phyloP scores from a whole-genome alignment of 495 filamentous ascomycete genomes.

The Trichoderma erinaceum region DNA sequence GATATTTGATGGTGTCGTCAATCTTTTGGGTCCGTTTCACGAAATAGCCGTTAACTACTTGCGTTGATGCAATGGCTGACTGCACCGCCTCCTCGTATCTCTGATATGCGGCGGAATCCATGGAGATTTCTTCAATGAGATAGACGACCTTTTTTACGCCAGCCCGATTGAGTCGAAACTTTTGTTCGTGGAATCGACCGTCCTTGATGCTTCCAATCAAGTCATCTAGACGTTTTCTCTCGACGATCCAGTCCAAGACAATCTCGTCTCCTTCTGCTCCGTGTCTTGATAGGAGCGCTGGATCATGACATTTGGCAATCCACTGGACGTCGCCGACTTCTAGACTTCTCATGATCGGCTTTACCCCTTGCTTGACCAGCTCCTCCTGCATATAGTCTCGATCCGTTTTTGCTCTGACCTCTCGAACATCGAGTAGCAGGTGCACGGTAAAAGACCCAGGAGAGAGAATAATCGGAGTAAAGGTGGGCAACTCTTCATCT shows the following conservation, averaged over 20 bases:
- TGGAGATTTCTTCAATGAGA: conserved; percentile 65
- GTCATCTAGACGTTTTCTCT: conserved; percentile 79
- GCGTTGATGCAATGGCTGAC: conserved; percentile 70
- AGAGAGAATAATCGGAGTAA: conserved; percentile 54
- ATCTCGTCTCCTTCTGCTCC: conserved; percentile 69
- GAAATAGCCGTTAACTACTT: conserved; percentile 78
- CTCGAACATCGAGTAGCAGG: conserved; percentile 69
- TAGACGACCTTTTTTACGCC: conserved; percentile 74
- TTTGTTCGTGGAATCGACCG: conserved; percentile 79
- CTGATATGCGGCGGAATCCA: conserved; percentile 41
- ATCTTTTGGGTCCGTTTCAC: conserved; percentile 69
- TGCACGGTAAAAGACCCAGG: conserved; percentile 66
- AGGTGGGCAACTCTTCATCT: conserved; percentile 39
- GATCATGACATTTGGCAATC: conserved; percentile 66
- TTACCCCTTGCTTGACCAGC: conserved; percentile 60
- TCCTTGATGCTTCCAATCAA: conserved; percentile 75
- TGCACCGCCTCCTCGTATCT: conserved; percentile 61
- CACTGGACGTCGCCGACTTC: conserved; percentile 74
- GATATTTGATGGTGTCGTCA: conserved; percentile 75
- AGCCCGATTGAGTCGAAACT: conserved; percentile 67
- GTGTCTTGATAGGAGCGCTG: conserved; percentile 46
- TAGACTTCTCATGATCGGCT: conserved; percentile 57
- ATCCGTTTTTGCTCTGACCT: conserved; percentile 70
- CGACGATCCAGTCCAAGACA: conserved; percentile 74
- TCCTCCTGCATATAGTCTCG: conserved; percentile 73